A percentile compares a stretch with the other conserved stretches of the same genome.
These are phyloP conservation scores for Crucibulum laeve DNA, from an alignment of 768 basidiomycete species.

Conservation along the genomic window DNA sequence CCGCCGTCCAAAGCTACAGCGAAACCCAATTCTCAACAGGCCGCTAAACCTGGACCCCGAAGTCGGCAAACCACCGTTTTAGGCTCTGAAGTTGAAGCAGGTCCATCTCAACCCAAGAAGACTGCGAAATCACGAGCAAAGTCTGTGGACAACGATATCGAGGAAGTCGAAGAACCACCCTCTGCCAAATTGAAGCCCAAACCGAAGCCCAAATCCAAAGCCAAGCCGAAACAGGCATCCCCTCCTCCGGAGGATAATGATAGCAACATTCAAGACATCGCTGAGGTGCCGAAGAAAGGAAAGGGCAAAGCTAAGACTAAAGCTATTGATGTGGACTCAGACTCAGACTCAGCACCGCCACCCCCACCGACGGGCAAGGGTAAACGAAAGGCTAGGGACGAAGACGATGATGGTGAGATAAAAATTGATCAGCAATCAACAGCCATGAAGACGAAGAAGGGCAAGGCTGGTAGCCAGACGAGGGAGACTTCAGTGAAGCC, in stretches of 20 bases:
- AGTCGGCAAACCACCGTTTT: conserved; percentile 2
- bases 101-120: conserved; percentile 10
- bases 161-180: conserved; percentile 11
- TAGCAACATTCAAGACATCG: conserved; percentile 12
- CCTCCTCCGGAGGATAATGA: conserved; percentile 14
- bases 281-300: conserved; percentile 9
- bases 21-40: too few relatives aligned
- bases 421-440: conserved; percentile 15
- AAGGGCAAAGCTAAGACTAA: conserved; percentile 28
- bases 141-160: conserved; percentile 5
- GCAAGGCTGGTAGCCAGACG: conserved; percentile 5
- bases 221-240: conserved; percentile 5
- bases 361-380: conserved; percentile 8
- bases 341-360: too few relatives aligned
- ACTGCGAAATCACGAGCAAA: conserved; percentile 6
- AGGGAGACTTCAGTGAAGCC: too few relatives aligned
- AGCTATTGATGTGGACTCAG: conserved; percentile 11
- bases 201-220: conserved; percentile 16
- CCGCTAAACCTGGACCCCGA: too few relatives aligned
- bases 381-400: conserved; percentile 10
- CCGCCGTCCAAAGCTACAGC: neutral
- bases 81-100: conserved; percentile 14
- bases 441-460: conserved; percentile 7
- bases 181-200: neutral
- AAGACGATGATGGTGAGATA: conserved; percentile 19